Base-by-base conservation (phyloP, 1,139 yeast species). In the Entelexis sorbosivorans region DNA sequence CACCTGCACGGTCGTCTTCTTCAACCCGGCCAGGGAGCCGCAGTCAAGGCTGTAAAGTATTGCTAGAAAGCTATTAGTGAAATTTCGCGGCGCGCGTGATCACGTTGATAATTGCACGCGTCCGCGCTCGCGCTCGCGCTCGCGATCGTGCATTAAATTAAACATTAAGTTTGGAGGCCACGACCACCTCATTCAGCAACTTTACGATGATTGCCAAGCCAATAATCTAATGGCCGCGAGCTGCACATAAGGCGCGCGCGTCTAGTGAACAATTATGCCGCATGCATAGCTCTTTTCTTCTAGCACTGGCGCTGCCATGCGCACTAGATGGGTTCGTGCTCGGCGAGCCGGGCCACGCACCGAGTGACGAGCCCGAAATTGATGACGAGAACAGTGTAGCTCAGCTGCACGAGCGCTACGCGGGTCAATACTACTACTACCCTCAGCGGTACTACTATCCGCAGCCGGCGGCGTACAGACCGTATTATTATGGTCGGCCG, bases 1-100 rank as follows among this genome's bases (percentile, higher is more conserved):
- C 63, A 89, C 97, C 0, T 97, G 89, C n/a, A 88, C 96, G 2
- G 98, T 91, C 24, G 89, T 89, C 5, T 91, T 91, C 67, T 93
- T 91, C 66, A 58, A 31, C 9, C 56, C 56, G 14, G 42, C 42
- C 2, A 16, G 11, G 29, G 48, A 28, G 39, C 38, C 39, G 4
- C 35, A 16, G 17, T n/a, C 47, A 3, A 34, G 24, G 33, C 38
- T 34, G 3, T 44, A 44, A n/a, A 24, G 1, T n/a, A 3, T 17
- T 28, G 28, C 2, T 32, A 9, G 34, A 7, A 13, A n/a, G 34
- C 16, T 32, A 32, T 32, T 32, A n/a, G n/a, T 32, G 28, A 32
- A 32, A 32, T 32, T 32, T n/a, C n/a, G n/a, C n/a, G n/a, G n/a
- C n/a, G n/a, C n/a, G n/a, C n/a, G n/a, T n/a, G n/a, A n/a, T n/a